Percentiles rank a stretch among this genome's conserved stretches.
Conservation (phyloP, 2,329 filamentous ascomycete genomes). For the Boeremia exigua region DNA sequence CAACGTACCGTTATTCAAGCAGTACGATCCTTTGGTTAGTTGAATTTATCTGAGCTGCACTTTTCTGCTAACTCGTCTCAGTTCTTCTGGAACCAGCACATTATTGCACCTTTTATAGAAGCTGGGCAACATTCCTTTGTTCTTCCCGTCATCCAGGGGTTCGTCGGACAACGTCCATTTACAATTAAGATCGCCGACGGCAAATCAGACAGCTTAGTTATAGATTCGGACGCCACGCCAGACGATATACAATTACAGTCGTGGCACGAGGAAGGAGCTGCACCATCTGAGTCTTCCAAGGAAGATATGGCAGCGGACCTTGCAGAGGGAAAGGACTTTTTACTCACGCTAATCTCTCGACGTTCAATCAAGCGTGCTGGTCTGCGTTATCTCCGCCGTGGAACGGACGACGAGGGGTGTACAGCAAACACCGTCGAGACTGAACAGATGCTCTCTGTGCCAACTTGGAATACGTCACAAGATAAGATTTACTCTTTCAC, state of each 20-base stretch:
- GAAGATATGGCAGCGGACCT: conserved; percentile 38
- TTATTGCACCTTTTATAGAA: conserved; percentile 75
- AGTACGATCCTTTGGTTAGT: conserved; percentile 71
- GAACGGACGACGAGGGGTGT: conserved; percentile 87
- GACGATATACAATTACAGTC: conserved; percentile 46
- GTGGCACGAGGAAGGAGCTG: conserved; percentile 37
- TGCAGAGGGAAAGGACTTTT: conserved; percentile 59
- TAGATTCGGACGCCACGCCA: conserved; percentile 41
- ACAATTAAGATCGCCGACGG: conserved; percentile 64
- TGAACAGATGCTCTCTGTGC: conserved; percentile 84
- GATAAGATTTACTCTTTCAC: conserved; percentile 79
- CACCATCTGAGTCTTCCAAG: conserved; percentile 15
- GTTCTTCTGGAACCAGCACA: conserved; percentile 90
- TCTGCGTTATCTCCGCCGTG: conserved; percentile 85
- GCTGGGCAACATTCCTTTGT: conserved; percentile 73
- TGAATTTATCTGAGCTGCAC: too few species aligned
- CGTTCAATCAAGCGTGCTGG: conserved; percentile 86
- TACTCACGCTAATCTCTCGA: conserved; percentile 91
- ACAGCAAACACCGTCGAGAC: conserved; percentile 93
- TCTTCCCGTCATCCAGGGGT: conserved; percentile 90
- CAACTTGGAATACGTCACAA: conserved; percentile 65
- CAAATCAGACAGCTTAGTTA: conserved; percentile 40
- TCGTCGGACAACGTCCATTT: conserved; percentile 86
- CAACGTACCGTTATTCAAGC: conserved; percentile 69
- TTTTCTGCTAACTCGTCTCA: conserved; percentile 33